Conservation (phyloP, 2,329 filamentous ascomycete species). For the Pestalotiopsis sp. region DNA sequence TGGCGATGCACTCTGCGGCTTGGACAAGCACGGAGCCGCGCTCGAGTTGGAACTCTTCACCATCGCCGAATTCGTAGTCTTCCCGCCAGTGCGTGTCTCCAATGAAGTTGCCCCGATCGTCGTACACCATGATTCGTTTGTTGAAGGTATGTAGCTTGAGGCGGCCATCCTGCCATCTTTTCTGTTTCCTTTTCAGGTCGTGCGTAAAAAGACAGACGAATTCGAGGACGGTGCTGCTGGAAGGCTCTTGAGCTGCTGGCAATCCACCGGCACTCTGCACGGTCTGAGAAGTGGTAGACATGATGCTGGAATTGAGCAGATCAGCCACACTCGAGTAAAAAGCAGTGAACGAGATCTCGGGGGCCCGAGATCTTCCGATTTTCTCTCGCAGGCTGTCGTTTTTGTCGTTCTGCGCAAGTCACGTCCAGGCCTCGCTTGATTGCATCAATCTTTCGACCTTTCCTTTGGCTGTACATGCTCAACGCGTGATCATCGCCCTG, state of each 20-base stretch:
- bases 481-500: too few relatives aligned
- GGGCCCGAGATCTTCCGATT: too few relatives aligned
- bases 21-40: conserved; percentile 75
- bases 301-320: background rate
- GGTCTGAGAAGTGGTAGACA: conserved; percentile 20
- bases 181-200: conserved; percentile 82
- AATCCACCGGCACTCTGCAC: conserved; percentile 13
- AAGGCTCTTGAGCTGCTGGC: conserved; percentile 2
- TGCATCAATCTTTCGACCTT: too few relatives aligned
- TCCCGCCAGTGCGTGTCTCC: conserved; percentile 83
- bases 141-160: conserved; percentile 91
- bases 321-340: too few relatives aligned
- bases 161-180: conserved; percentile 90
- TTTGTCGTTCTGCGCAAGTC: too few relatives aligned
- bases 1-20: conserved; percentile 73
- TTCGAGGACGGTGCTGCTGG: conserved; percentile 66
- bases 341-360: too few relatives aligned
- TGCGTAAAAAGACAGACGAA: conserved; percentile 85
- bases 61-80: conserved; percentile 69
- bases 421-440: too few relatives aligned
- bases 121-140: conserved; percentile 86
- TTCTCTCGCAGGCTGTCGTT: too few relatives aligned
- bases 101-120: conserved; percentile 75
- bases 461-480: too few relatives aligned
- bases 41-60: conserved; percentile 80